Evolutionary conservation across 164 flowering plant species (phyloP).

Genomic region (Magnolia kwangsiensis): DNA sequence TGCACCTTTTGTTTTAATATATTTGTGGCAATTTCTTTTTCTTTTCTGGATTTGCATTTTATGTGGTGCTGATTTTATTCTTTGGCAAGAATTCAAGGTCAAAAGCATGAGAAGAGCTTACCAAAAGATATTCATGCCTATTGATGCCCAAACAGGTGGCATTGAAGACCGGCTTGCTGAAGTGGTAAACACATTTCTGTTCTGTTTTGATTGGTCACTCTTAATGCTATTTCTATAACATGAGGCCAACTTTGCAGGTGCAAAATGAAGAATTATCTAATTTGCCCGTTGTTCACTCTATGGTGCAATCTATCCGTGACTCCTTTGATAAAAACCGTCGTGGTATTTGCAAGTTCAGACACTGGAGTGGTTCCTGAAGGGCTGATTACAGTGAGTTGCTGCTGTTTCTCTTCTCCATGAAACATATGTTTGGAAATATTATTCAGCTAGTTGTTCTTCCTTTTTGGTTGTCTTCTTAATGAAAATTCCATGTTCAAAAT

Average conservation of each 20-base stretch:
- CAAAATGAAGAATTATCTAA: constrained; percentile 44
- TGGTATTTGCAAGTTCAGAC: constrained; percentile 83
- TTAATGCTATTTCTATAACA: not conserved
- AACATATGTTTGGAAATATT: not conserved
- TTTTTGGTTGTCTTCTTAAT: too few species aligned
- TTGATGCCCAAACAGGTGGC: constrained; percentile 33
- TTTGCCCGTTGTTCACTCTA: constrained; percentile 48
- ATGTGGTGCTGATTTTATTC: constrained; percentile 11
- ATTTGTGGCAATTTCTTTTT: not conserved
- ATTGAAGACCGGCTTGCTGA: constrained; percentile 66
- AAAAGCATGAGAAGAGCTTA: constrained; percentile 72
- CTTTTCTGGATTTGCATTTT: not conserved
- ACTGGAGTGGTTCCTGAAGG: constrained; percentile 50
- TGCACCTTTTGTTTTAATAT: not conserved
- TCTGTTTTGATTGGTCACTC: not conserved
- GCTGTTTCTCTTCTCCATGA: not conserved
- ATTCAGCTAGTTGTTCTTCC: too few species aligned
- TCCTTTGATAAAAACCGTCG: constrained; percentile 68
- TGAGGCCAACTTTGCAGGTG: constrained; percentile 37
- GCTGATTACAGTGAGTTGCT: constrained; percentile 12
- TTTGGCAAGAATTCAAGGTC: constrained; percentile 45
- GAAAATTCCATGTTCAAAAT: too few species aligned
- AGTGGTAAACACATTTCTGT: constrained; percentile 48
- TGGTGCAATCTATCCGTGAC: constrained; percentile 80
- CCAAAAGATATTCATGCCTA: constrained; percentile 65